These are phyloP conservation scores for Clohesyomyces aquaticus DNA, from an alignment of 495 filamentous ascomycete genomes.

Conservation along the genomic window DNA sequence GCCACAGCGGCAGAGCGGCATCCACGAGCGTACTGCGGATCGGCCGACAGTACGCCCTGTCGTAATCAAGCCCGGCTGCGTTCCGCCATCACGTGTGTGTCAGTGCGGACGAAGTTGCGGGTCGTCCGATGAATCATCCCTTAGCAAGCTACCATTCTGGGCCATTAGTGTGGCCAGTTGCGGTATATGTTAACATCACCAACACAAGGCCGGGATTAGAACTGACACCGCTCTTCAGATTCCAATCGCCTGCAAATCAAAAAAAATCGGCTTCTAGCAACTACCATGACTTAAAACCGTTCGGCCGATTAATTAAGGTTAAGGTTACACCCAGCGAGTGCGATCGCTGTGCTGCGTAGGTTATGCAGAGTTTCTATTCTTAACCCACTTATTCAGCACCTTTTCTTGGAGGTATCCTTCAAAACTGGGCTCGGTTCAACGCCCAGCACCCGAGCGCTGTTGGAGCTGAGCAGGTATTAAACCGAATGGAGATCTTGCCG, in stretches of 20 bases:
- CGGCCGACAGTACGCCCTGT: background rate
- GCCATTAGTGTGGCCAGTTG: background rate
- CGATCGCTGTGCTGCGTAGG: background rate
- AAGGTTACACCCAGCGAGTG: slow-evolving; percentile 21
- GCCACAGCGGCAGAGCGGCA: background rate
- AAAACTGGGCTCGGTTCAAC: no score
- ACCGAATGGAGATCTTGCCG: slow-evolving; percentile 10
- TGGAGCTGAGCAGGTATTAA: slow-evolving; percentile 21
- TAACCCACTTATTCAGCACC: slow-evolving; percentile 27
- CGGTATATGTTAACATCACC: background rate
- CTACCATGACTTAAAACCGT: slow-evolving; percentile 18
- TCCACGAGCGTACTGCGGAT: background rate
- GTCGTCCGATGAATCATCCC: background rate
- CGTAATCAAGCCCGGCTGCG: background rate
- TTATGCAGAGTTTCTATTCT: slow-evolving; percentile 23
- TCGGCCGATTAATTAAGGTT: slow-evolving; percentile 30
- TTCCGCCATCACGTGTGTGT: background rate
- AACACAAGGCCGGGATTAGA: background rate
- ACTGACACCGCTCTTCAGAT: background rate
- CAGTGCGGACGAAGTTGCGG: background rate
- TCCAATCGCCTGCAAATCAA: background rate
- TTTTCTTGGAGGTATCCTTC: no score
- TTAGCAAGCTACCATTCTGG: background rate
- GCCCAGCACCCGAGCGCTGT: no score
- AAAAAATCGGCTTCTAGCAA: background rate